A percentile compares a stretch with the other conserved stretches of the same genome.
Conservation (phyloP, 2,329 filamentous ascomycete genomes). For the Colletotrichum chlorophyti region DNA sequence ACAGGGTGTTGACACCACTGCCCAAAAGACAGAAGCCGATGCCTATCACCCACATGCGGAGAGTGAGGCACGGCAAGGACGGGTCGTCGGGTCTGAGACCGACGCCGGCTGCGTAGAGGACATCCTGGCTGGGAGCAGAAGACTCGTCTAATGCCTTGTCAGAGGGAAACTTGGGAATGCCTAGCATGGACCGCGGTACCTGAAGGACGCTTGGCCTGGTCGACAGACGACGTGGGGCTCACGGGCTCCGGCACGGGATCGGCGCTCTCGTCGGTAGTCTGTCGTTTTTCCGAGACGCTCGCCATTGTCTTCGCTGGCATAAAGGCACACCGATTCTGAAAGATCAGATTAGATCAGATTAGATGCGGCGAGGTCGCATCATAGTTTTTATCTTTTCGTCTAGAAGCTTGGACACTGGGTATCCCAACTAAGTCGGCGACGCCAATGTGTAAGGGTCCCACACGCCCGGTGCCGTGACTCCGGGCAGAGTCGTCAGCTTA, state of each 20-base stretch:
- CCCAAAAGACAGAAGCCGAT: conserved; percentile 44
- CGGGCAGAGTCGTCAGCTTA: conserved; percentile 4
- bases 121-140: conserved; percentile 26
- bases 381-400: conserved; percentile 1
- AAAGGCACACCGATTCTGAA: too few species aligned
- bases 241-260: background rate
- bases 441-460: background rate
- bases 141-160: conserved; percentile 15
- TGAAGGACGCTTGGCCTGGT: conserved; percentile 9
- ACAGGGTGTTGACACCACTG: conserved; percentile 47
- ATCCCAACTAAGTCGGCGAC: background rate
- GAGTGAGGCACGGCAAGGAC: conserved; percentile 40
- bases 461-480: conserved; percentile 13
- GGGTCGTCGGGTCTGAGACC: conserved; percentile 37
- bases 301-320: conserved; percentile 1
- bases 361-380: background rate
- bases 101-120: conserved; percentile 39
- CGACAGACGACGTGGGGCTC: background rate
- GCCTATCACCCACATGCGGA: conserved; percentile 47
- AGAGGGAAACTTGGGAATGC: background rate
- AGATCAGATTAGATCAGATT: conserved; percentile 22
- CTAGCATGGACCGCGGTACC: background rate
- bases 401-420: background rate
- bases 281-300: background rate
- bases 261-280: background rate